Percentiles rank a stretch among this genome's conserved stretches.
Evolutionary conservation across 805 yeast species (phyloP).

Genomic region (Teunomyces lycoperdinae): DNA sequence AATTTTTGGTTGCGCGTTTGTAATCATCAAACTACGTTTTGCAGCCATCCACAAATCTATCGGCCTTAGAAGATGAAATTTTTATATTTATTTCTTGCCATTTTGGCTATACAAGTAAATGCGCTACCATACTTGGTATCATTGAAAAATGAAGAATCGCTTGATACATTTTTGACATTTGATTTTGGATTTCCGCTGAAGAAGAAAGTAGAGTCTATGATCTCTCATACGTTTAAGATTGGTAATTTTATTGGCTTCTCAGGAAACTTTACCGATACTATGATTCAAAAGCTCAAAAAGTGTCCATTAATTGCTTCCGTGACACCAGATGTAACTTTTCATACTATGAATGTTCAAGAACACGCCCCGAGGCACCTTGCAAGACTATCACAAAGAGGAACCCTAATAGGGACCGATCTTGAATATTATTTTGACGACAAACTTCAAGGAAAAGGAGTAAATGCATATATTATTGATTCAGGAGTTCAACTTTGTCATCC

Average conservation of each 20-base stretch:
- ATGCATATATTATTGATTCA: constrained; percentile 79
- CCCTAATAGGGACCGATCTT: constrained; percentile 16
- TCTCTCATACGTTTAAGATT: constrained; percentile 56
- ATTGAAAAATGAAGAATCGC: constrained; percentile 47
- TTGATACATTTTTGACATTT: constrained; percentile 47
- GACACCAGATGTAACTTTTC: constrained; percentile 61
- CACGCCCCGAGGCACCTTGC: constrained; percentile 66
- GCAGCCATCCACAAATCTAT: not conserved
- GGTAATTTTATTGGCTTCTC: constrained; percentile 72
- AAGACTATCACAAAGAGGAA: constrained; percentile 52
- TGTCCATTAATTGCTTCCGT: constrained; percentile 69
- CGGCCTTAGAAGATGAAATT: not conserved
- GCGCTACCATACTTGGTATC: constrained; percentile 43
- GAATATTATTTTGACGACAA: constrained; percentile 49
- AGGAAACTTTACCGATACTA: constrained; percentile 53
- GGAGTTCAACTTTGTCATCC: constrained; percentile 65
- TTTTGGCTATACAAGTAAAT: not conserved
- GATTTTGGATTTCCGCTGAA: constrained; percentile 35
- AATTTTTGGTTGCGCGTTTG: not conserved
- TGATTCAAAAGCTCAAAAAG: constrained; percentile 44
- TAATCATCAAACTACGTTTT: not conserved
- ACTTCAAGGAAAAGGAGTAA: constrained; percentile 55
- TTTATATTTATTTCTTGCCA: not conserved
- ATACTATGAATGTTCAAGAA: constrained; percentile 50
- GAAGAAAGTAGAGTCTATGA: constrained; percentile 44